Conservation (phyloP, 352 stramenopile species). For the Aphanomyces invadans region DNA sequence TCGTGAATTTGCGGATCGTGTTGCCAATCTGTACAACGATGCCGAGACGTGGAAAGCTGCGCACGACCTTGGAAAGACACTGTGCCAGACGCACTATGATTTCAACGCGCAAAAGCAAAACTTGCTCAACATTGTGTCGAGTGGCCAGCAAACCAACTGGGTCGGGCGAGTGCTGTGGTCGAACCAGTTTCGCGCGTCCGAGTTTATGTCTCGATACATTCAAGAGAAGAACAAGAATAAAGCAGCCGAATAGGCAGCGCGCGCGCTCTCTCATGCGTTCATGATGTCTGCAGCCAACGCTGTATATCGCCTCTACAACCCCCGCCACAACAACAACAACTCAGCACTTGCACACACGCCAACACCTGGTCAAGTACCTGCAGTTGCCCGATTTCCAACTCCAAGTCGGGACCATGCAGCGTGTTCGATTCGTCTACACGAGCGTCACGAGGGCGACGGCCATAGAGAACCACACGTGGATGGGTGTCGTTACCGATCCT, state of each 20-base stretch:
- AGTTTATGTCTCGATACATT: slow-evolving; percentile 83
- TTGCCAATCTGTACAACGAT: slow-evolving; percentile 47
- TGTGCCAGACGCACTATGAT: slow-evolving; percentile 43
- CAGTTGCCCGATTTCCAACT: slow-evolving; percentile 6
- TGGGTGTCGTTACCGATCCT: slow-evolving; percentile 3
- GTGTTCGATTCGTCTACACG: slow-evolving; percentile 16
- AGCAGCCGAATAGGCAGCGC: background rate
- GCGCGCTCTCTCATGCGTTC: no score
- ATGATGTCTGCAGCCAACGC: no score
- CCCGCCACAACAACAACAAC: background rate
- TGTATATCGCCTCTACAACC: background rate
- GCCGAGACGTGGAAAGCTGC: slow-evolving; percentile 34
- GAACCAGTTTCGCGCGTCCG: slow-evolving; percentile 67
- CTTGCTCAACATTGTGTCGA: slow-evolving; percentile 42
- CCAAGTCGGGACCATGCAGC: background rate
- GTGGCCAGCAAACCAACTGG: slow-evolving; percentile 42
- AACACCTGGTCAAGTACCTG: slow-evolving; percentile 3
- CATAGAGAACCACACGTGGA: background rate
- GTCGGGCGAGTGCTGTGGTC: slow-evolving; percentile 77
- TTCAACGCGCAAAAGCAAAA: slow-evolving; percentile 36
- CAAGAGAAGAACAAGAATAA: slow-evolving; percentile 50
- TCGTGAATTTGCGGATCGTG: slow-evolving; percentile 32
- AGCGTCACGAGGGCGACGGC: background rate
- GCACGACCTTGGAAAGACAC: slow-evolving; percentile 28
- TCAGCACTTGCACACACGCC: background rate